Evolutionary conservation across 306 rosid species (phyloP), one percentile per base, ranked within the genome.

Genomic region (Amphicarpaea edgeworthii): DNA sequence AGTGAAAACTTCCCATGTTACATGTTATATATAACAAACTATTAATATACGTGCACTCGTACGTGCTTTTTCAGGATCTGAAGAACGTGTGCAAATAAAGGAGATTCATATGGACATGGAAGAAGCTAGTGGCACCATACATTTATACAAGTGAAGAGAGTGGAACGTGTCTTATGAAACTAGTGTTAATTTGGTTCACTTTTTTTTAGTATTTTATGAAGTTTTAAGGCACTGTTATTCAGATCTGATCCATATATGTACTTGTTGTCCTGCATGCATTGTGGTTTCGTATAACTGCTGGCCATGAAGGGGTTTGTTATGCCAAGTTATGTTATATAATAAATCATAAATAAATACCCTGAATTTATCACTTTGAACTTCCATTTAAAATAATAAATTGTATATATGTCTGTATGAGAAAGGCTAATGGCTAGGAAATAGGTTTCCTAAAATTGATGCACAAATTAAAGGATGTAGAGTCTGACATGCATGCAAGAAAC

Each of bases 331-430:
- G n/a, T 20, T 12, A 20, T 23, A 11, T 55, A 8, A 19, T 51
- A 24, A 68, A 67, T 79, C 65, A 62, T 57, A 57, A 81, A 72
- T 68, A 85, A 59, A 64, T 5, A 38, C 11, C 49, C 28, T 64
- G 30, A 63, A 0, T 17, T 62, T 40, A 19, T 38, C 24, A 12
- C 34, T 47, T 45, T 46, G 59, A 19, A 6, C 40, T 26, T 59
- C 24, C 12, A 47, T 40, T 42, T 40, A 12, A 41, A 1, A 8
- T 8, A n/a, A n/a, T n/a, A n/a, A n/a, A n/a, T 41, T 40, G 0
- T 14, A 15, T 72, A 60, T 59, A 14, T 23, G 40, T 6, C 15
- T 12, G 12, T 26, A 7, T 28, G 11, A 49, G 23, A 49, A 49
- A 49, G 16, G 12, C 55, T 16, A 46, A n/a, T 15, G 20, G 53